Percentiles rank a stretch among this genome's conserved stretches.
phyloP scores from a whole-genome alignment of 352 stramenopile species.

The Vaucheria bursata region DNA sequence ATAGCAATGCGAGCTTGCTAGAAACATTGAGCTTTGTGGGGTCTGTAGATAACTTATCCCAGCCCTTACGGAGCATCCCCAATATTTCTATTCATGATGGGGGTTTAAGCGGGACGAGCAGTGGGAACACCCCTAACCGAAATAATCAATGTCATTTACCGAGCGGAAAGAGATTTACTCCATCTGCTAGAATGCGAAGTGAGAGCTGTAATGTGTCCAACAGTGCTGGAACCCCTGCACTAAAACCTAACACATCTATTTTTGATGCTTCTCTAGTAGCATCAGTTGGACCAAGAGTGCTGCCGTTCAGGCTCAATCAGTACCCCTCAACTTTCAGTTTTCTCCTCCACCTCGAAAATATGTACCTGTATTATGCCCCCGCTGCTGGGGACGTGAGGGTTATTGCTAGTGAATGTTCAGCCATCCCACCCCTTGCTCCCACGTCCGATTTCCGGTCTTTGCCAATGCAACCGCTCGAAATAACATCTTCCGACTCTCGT shows the following conservation, averaged over 20 bases:
- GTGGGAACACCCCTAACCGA: not conserved
- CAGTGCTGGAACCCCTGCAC: not conserved
- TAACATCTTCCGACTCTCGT: no score
- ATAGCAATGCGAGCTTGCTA: no score
- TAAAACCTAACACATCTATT: not conserved
- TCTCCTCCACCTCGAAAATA: not conserved
- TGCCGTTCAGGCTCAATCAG: not conserved
- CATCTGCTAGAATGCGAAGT: not conserved
- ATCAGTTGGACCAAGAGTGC: not conserved
- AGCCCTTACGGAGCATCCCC: no score
- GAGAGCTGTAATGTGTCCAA: not conserved
- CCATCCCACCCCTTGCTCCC: not conserved
- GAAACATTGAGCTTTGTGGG: no score
- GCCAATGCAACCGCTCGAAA: not conserved
- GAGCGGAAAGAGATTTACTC: not conserved
- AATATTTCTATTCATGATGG: no score
- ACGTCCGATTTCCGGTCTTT: not conserved
- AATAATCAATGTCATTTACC: not conserved
- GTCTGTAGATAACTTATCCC: no score
- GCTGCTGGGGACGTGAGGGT: constrained; percentile 15
- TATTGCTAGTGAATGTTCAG: not conserved
- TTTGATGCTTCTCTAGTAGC: not conserved
- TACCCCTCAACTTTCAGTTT: not conserved
- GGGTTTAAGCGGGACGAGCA: not conserved
- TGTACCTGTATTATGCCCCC: constrained; percentile 33